These are phyloP conservation scores for Cercospora berteroae DNA, from an alignment of 2,329 filamentous ascomycete species.

Conservation along the genomic window DNA sequence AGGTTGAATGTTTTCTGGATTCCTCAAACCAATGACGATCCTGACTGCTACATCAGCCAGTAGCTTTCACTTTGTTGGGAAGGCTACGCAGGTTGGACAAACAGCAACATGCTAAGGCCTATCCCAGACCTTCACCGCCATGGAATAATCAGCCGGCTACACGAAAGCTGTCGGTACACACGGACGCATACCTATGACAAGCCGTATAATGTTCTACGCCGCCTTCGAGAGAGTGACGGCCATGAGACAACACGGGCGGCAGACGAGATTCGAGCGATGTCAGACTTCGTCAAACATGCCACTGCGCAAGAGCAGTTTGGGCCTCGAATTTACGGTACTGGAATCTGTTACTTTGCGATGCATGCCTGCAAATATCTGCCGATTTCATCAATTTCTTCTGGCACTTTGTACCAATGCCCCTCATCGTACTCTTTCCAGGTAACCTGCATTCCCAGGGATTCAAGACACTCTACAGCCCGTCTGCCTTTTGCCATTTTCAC, in stretches of 20 bases:
- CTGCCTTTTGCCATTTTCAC: background rate
- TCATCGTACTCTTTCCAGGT: background rate
- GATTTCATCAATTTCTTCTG: background rate
- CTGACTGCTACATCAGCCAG: background rate
- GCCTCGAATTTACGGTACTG: too few species aligned
- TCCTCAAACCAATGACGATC: background rate
- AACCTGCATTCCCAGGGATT: background rate
- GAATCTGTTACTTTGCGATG: background rate
- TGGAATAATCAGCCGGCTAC: too few species aligned
- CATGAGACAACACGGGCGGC: too few species aligned
- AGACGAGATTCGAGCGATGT: too few species aligned
- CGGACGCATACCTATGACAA: too few species aligned
- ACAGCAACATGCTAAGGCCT: too few species aligned
- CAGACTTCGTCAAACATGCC: background rate
- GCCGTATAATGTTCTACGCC: too few species aligned
- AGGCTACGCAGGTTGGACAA: too few species aligned
- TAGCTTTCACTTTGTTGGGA: background rate
- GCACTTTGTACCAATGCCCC: background rate
- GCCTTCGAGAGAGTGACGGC: too few species aligned
- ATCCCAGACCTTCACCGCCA: too few species aligned
- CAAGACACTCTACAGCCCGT: background rate
- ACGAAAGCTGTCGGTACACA: too few species aligned
- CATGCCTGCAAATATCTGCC: background rate
- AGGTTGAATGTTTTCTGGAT: conserved; percentile 8
- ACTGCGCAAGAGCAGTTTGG: background rate